Evolutionary conservation across 192 early-diverging fungal genomes (phyloP), one percentile per base, ranked within the genome.

Genomic region (Phlyctochytrium planicorne): DNA sequence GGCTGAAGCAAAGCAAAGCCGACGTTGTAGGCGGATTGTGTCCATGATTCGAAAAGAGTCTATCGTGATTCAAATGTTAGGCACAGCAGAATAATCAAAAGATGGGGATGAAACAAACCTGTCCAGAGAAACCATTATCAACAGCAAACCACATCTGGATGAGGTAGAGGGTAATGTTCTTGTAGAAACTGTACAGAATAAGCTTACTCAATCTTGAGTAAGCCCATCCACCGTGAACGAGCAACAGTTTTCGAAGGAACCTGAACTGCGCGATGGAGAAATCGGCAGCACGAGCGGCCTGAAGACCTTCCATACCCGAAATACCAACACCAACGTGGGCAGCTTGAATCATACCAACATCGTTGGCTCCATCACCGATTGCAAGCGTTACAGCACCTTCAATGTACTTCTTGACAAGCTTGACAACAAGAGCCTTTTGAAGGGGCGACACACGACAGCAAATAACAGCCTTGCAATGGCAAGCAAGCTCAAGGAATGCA

Each of bases 321-420:
- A 99, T 99, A 55, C 97, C 97, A 12, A 99, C 88, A 55, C 97
- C 97, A 30, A 98, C 96, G 68, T 98, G 96, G 25, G 96, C 96
- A 12, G 95, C 97, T 73, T 99, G 97, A 72, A 99, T 99, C 97
- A 99, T 99, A 27, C 89, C 90, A 0, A 99, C 95, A 73, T 99
- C 97, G 74, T 99, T 99, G 32, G 97, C 97, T 34, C 97, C 97
- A 77, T 99, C 97, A 52, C 97, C 97, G 73, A 99, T 99, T 1
- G 97, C 95, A 33, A 99, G 81, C 27, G 95, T 81, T 55, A 99
- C 92, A 17, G 93, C 85, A 10, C 67, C 77, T 47, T 92, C 89
- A 32, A 89, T 80, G 34, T 94, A 90, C 27, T 91, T 91, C 75
- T 95, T 97, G 34, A 99, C 97, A n/a, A 99, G 81, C 71, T 97